Base-by-base conservation (phyloP, 1,284 basidiomycete species). In the Volvariella volvacea region DNA sequence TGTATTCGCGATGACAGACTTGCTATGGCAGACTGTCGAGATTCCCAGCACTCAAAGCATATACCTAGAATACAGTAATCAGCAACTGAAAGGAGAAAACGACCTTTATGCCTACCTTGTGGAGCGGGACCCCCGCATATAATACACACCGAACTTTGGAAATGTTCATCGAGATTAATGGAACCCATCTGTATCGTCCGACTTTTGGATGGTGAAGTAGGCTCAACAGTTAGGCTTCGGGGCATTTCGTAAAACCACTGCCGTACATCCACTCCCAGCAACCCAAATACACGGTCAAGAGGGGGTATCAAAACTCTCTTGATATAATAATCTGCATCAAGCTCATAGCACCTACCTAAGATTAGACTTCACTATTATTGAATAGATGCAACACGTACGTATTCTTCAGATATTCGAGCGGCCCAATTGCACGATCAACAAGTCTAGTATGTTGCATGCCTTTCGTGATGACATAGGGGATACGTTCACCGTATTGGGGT, bases 301-400 rank as follows among this genome's bases (percentile, higher is more conserved):
- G 95, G 92, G 3, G 92, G 92, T 42, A 98, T 89, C 41, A 99
- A 74, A 15, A 92, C 82, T 40, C 81, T 74, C 1, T 78, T 78
- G 54, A 99, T 96, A 61, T 99, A 98, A 65, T 98, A 97, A n/a
- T 74, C 63, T 2, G 83, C 83, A 59, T 96, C 91, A 20, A 95
- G 73, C 9, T 77, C 78, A 34, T 83, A 67, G 32, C 75, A 67
- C 34, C 81, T 86, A 12, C 25, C 6, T 6, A 28, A 6, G 6
- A 12, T 28, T 6, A 28, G 25, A 12, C 55, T 7, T 39, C 20
- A 8, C 43, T 39, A 21, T 4, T 41, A 15, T 17, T 49, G 21
- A 22, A 36, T 12, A 28, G 25, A 6, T 28, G 25, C 12, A 12
- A 12, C 25, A 48, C 40, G 47, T 50, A 91, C 83, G 79, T 68